Percentiles rank a stretch among this genome's conserved stretches.
Conservation (phyloP, 495 filamentous ascomycete genomes). For the Hypoxylon trugodes region DNA sequence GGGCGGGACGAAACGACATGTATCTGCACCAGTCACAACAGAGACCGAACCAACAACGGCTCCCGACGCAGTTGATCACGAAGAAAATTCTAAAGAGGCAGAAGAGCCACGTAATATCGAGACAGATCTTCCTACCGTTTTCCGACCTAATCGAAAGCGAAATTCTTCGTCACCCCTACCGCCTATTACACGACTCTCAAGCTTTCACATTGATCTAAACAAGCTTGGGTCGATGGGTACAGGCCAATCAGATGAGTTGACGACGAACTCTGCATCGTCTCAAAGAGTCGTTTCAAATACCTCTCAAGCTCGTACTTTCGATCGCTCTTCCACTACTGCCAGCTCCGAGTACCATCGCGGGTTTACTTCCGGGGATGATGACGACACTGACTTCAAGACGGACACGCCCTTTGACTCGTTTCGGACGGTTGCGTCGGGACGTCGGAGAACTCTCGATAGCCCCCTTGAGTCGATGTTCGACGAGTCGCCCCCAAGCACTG, state of each 20-base stretch:
- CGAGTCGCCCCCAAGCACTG: slow-evolving; percentile 67
- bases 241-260: slow-evolving; percentile 29
- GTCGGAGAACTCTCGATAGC: slow-evolving; percentile 59
- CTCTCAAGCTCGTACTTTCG: slow-evolving; percentile 59
- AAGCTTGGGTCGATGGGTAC: slow-evolving; percentile 52
- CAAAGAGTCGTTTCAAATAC: slow-evolving; percentile 49
- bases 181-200: slow-evolving; percentile 63
- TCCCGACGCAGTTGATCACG: neutral
- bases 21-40: slow-evolving; percentile 52
- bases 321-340: slow-evolving; percentile 80
- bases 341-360: slow-evolving; percentile 85
- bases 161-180: slow-evolving; percentile 65
- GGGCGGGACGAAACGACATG: slow-evolving; percentile 52
- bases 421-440: slow-evolving; percentile 78
- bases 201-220: slow-evolving; percentile 63
- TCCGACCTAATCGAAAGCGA: slow-evolving; percentile 50
- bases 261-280: slow-evolving; percentile 25
- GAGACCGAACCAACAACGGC: slow-evolving; percentile 4
- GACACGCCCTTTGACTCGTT: slow-evolving; percentile 93
- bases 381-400: slow-evolving; percentile 85
- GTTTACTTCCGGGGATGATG: slow-evolving; percentile 80
- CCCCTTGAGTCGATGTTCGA: slow-evolving; percentile 90
- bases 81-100: slow-evolving; percentile 30
- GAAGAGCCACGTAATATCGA: slow-evolving; percentile 28
- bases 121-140: slow-evolving; percentile 34